A percentile compares a stretch with the other conserved stretches of the same genome.
Conservation (phyloP, 1,139 yeast genomes). For the Candida frijolesensis region DNA sequence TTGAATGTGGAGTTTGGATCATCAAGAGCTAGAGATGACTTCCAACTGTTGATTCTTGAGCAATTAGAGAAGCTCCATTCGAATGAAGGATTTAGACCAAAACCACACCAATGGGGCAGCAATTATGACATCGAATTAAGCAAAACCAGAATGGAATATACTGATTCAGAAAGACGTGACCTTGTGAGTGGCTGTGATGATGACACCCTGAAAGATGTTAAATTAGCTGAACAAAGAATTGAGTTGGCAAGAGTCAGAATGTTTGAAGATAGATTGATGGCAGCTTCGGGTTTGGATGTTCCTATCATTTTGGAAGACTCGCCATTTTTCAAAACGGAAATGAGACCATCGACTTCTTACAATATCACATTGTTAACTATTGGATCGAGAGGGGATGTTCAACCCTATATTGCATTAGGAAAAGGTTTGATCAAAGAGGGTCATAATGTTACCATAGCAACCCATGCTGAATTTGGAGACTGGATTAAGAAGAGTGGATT, state of each 20-base stretch:
- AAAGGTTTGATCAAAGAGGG: conserved; percentile 79
- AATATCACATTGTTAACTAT: conserved; percentile 78
- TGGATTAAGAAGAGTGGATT: conserved; percentile 75
- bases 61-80: conserved; percentile 47
- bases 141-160: conserved; percentile 18
- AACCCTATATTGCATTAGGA: conserved; percentile 91
- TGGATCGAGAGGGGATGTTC: conserved; percentile 96
- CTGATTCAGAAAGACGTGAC: conserved; percentile 13
- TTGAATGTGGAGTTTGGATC: conserved; percentile 74
- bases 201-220: conserved; percentile 6
- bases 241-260: conserved; percentile 57
- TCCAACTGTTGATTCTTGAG: conserved; percentile 54
- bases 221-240: conserved; percentile 27
- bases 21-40: conserved; percentile 71
- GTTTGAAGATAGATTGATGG: conserved; percentile 62
- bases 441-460: conserved; percentile 79
- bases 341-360: conserved; percentile 54
- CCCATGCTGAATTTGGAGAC: conserved; percentile 76
- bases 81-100: conserved; percentile 28
- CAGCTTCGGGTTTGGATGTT: conserved; percentile 62
- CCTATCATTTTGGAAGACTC: conserved; percentile 70
- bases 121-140: conserved; percentile 23
- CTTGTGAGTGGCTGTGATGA: conserved; percentile 4
- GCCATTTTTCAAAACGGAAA: conserved; percentile 54
- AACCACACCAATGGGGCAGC: conserved; percentile 33